These are phyloP conservation scores for Fusarium tricinctum DNA, from an alignment of 2,329 filamentous ascomycete genomes.

Conservation along the genomic window DNA sequence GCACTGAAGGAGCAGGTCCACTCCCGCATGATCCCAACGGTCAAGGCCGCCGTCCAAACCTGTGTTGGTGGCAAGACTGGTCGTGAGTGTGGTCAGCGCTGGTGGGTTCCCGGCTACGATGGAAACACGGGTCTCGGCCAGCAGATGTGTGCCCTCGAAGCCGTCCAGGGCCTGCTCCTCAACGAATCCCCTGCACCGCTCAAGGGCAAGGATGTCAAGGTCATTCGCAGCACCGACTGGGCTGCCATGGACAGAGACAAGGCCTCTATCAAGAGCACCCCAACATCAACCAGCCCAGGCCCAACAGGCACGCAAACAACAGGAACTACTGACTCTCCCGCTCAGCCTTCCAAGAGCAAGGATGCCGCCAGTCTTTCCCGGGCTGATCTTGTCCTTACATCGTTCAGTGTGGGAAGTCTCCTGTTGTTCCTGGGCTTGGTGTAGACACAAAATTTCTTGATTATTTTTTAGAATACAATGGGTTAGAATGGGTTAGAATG, in stretches of 20 bases:
- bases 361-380: slow-evolving; percentile 38
- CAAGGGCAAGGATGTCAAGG: slow-evolving; percentile 62
- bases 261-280: slow-evolving; percentile 31
- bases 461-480: slow-evolving; percentile 36
- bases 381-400: slow-evolving; percentile 39
- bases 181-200: slow-evolving; percentile 61
- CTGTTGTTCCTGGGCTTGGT: slow-evolving; percentile 40
- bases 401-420: slow-evolving; percentile 41
- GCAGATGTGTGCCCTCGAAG: slow-evolving; percentile 75
- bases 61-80: slow-evolving; percentile 70
- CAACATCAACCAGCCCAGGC: slow-evolving; percentile 14
- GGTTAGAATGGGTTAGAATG: slow-evolving; percentile 34
- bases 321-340: slow-evolving; percentile 7
- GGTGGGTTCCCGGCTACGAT: slow-evolving; percentile 72
- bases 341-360: slow-evolving; percentile 37
- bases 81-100: slow-evolving; percentile 71
- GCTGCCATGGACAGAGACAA: slow-evolving; percentile 28
- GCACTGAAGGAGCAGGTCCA: slow-evolving; percentile 64
- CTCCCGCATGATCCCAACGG: slow-evolving; percentile 64
- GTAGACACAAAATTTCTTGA: slow-evolving; percentile 30
- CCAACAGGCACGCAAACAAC: slow-evolving; percentile 10
- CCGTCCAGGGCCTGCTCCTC: slow-evolving; percentile 71
- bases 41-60: slow-evolving; percentile 67
- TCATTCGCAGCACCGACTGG: slow-evolving; percentile 54
- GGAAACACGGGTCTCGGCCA: slow-evolving; percentile 69